Conservation (phyloP, 2,329 filamentous ascomycete genomes). For the Chaetomium olivaceum region DNA sequence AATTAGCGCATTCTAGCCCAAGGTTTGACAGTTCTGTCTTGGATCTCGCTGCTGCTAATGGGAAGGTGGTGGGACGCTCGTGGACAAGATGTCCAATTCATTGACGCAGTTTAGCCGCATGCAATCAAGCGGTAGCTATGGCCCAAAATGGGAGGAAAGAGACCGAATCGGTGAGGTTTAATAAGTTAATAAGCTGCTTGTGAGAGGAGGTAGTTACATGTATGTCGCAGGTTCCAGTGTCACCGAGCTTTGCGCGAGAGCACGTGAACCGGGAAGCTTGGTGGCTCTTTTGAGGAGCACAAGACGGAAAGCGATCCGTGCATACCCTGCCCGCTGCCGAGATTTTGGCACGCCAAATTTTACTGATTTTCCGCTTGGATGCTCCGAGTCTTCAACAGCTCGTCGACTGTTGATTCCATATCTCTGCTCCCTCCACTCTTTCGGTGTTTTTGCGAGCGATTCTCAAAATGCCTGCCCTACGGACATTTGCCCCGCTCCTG, state of each 20-base stretch:
- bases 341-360: slow-evolving; percentile 32
- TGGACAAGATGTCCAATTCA: background rate
- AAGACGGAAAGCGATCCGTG: slow-evolving; percentile 24
- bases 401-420: slow-evolving; percentile 26
- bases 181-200: background rate
- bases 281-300: slow-evolving; percentile 7
- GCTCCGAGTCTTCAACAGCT: slow-evolving; percentile 19
- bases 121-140: background rate
- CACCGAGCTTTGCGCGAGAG: slow-evolving; percentile 1
- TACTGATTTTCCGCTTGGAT: slow-evolving; percentile 29
- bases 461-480: slow-evolving; percentile 74
- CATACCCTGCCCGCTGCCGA: slow-evolving; percentile 21
- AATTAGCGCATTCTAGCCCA: background rate
- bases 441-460: slow-evolving; percentile 27
- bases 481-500: slow-evolving; percentile 75
- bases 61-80: background rate
- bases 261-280: slow-evolving; percentile 16
- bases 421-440: slow-evolving; percentile 31
- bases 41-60: background rate
- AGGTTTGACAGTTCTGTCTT: background rate
- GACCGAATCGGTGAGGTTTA: too few species aligned
- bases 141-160: too few species aligned
- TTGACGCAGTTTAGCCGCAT: background rate
- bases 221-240: too few species aligned
- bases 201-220: too few species aligned